Conservation (phyloP, 768 basidiomycete species). For the Coprinopsis cinerea region DNA sequence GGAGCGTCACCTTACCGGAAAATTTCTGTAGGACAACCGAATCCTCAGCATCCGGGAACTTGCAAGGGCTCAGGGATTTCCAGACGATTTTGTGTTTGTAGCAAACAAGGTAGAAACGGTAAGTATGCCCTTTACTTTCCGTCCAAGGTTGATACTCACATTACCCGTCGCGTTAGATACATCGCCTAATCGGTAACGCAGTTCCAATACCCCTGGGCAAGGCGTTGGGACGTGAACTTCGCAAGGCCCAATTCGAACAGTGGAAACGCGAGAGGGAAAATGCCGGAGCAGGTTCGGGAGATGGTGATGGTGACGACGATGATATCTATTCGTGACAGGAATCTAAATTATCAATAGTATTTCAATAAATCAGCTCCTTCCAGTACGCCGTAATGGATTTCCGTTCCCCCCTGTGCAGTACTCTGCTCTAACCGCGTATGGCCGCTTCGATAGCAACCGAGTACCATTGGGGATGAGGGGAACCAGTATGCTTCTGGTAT, state of each 20-base stretch:
- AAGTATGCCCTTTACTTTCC: slow-evolving; percentile 18
- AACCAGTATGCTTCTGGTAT: too few species aligned
- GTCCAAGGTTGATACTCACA: background rate
- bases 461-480: too few species aligned
- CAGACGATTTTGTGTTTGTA: slow-evolving; percentile 64
- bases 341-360: slow-evolving; percentile 12
- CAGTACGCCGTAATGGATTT: too few species aligned
- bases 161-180: slow-evolving; percentile 43
- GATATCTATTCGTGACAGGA: too few species aligned
- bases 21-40: slow-evolving; percentile 48
- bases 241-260: slow-evolving; percentile 41
- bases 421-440: too few species aligned
- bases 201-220: slow-evolving; percentile 60
- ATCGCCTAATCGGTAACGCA: slow-evolving; percentile 77
- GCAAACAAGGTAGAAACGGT: slow-evolving; percentile 58
- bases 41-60: slow-evolving; percentile 72
- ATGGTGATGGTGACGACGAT: slow-evolving; percentile 18
- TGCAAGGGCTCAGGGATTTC: slow-evolving; percentile 78
- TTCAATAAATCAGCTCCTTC: too few species aligned
- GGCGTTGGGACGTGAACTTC: slow-evolving; percentile 62
- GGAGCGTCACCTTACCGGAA: background rate
- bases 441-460: too few species aligned
- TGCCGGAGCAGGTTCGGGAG: slow-evolving; percentile 25
- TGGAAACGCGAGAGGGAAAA: slow-evolving; percentile 29
- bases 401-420: too few species aligned